These are phyloP conservation scores for Pseudisothecium myosuroides DNA, from an alignment of 225 moss, liverwort and hornwort genomes.

Conservation along the genomic window DNA sequence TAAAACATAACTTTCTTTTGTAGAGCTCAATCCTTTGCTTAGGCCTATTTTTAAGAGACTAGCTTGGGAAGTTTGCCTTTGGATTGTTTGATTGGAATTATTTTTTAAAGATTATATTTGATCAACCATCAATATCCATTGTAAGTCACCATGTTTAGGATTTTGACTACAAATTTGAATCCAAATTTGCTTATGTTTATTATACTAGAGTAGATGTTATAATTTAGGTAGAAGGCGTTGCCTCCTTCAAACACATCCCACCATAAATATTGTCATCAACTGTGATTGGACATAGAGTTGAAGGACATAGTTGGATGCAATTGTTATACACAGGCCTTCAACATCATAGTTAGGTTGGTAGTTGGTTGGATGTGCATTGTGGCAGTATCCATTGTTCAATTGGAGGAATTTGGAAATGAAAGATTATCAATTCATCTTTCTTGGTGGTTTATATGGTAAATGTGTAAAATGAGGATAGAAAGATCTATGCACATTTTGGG, in stretches of 20 bases:
- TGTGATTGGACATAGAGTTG: rapidly evolving
- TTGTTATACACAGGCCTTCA: background rate
- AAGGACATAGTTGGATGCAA: background rate
- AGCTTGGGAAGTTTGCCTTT: no score
- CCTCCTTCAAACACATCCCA: background rate
- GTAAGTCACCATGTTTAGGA: background rate
- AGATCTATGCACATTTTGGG: background rate
- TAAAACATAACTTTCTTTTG: no score
- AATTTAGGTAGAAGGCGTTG: background rate
- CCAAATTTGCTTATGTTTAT: background rate
- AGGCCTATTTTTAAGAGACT: no score
- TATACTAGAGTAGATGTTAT: background rate
- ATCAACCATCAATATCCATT: background rate
- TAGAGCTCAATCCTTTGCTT: no score
- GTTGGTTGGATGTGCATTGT: background rate
- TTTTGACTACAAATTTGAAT: background rate
- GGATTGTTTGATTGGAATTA: no score
- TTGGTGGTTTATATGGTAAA: background rate
- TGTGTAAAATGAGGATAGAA: background rate
- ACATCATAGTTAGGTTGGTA: background rate
- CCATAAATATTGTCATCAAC: background rate
- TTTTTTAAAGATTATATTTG: no score
- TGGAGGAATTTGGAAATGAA: background rate
- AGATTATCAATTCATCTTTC: background rate
- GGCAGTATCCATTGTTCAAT: background rate